These are phyloP conservation scores for Pseudocercospora eumusae DNA, from an alignment of 2,329 filamentous ascomycete genomes.

Conservation along the genomic window DNA sequence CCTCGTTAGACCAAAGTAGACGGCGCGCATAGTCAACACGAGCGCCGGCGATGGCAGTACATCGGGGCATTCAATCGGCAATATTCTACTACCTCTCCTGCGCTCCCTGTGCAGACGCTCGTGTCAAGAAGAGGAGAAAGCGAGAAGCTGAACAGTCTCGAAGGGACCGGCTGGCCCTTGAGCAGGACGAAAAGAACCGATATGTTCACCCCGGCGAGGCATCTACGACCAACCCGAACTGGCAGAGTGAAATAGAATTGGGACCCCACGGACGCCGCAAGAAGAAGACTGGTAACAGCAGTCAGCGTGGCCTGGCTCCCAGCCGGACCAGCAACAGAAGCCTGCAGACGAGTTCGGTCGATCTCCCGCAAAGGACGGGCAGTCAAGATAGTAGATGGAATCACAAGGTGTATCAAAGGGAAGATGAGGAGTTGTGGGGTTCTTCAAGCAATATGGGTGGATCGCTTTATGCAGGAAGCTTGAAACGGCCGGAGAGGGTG, in stretches of 20 bases:
- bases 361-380: slow-evolving; percentile 33
- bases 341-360: slow-evolving; percentile 36
- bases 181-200: slow-evolving; percentile 63
- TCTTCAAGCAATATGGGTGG: slow-evolving; percentile 36
- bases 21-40: slow-evolving; percentile 9
- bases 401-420: slow-evolving; percentile 74
- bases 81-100: slow-evolving; percentile 78
- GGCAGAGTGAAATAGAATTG: slow-evolving; percentile 81
- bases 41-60: slow-evolving; percentile 37
- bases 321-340: slow-evolving; percentile 44
- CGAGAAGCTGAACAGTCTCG: slow-evolving; percentile 58
- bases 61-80: slow-evolving; percentile 66
- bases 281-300: slow-evolving; percentile 42
- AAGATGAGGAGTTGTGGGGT: slow-evolving; percentile 87
- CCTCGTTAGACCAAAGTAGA: slow-evolving; percentile 10
- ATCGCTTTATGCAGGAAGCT: slow-evolving; percentile 23
- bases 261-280: slow-evolving; percentile 62
- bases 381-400: slow-evolving; percentile 65
- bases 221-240: slow-evolving; percentile 84
- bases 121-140: slow-evolving; percentile 68
- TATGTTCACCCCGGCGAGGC: slow-evolving; percentile 75
- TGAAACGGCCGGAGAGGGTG: slow-evolving; percentile 43
- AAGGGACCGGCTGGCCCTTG: slow-evolving; percentile 60
- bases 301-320: slow-evolving; percentile 19
- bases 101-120: slow-evolving; percentile 72